Base-by-base conservation (phyloP, 257 asterid genomes). In the Knoxia roxburghii region DNA sequence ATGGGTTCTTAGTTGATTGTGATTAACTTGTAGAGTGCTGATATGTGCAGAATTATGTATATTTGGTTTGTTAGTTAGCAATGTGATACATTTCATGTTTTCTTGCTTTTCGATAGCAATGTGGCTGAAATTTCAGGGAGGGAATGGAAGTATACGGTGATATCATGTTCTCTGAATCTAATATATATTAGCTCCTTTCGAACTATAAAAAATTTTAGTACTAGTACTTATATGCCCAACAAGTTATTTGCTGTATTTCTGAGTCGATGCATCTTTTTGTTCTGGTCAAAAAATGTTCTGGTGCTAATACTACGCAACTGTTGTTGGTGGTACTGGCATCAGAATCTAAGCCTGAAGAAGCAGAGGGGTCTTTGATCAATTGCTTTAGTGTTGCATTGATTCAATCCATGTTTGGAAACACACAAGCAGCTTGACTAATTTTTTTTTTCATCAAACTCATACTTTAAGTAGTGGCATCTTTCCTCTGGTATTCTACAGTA, bases 101-200 rank as follows among this genome's bases (percentile, higher is more conserved):
- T 6, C 6, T 54, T 27, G 58, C 43, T 37, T 61, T 9, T 26
- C 45, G 65, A 18, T 26, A 12, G 68, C 45, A 70, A 39, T 61
- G 49, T 46, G 54, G 39, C 51, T 49, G 29, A 61, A 48, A 48
- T 50, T n/a, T 60, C 21, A 10, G 61, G 67, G 8, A 40, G 59
- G 49, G 68, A 52, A 63, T 29, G 70, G 30, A 20, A 29, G 63
- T 51, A 27, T 23, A 8, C 23, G 30, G 45, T 27, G n/a, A 14
- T 40, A 20, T 63, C 41, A 18, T 45, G 55, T 20, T 61, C n/a
- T 53, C 50, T 71, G n/a, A 43, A 21, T 58, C 29, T 7, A n/a
- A 48, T 53, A 14, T 26, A 7, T 27, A 26, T 11, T 23, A 68
- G 64, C 62, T 27, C 45, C 51, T 51, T 26, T 55, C 30, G 53